Evolutionary conservation across 2,329 filamentous ascomycete genomes (phyloP).

Genomic region (Gaeumannomyces tritici): DNA sequence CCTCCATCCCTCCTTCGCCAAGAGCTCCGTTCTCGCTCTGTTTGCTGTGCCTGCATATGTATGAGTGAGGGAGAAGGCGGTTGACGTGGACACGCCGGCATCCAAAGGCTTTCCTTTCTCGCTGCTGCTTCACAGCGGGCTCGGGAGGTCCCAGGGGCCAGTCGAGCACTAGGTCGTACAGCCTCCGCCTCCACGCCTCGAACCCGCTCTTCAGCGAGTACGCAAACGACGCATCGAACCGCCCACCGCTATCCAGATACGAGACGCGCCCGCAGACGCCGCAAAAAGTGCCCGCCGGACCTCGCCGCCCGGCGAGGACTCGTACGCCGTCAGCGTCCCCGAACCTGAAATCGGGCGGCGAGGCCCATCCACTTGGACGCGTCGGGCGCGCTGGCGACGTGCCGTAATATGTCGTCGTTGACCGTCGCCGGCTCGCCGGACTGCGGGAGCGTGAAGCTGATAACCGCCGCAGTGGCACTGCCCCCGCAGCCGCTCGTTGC

Average conservation of each 20-base stretch:
- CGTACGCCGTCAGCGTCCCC: slow-evolving; percentile 34
- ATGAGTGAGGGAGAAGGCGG: too few species aligned
- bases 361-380: slow-evolving; percentile 31
- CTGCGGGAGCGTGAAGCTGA: slow-evolving; percentile 33
- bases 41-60: background rate
- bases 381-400: slow-evolving; percentile 26
- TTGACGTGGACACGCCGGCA: background rate
- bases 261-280: slow-evolving; percentile 26
- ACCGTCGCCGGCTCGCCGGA: slow-evolving; percentile 20
- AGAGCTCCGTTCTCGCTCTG: background rate
- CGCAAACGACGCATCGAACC: slow-evolving; percentile 25
- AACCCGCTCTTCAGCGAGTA: slow-evolving; percentile 23
- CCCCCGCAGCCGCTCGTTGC: slow-evolving; percentile 33
- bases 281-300: slow-evolving; percentile 35
- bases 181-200: background rate
- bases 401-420: slow-evolving; percentile 18
- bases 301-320: slow-evolving; percentile 20
- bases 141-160: background rate
- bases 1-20: background rate
- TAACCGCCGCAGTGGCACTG: slow-evolving; percentile 35
- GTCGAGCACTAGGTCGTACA: background rate
- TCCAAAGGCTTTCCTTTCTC: background rate
- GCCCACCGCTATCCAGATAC: slow-evolving; percentile 22
- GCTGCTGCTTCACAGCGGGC: background rate
- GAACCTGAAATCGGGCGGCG: slow-evolving; percentile 22